Conservation (phyloP, 352 stramenopile species). For the Pythium monospermum region DNA sequence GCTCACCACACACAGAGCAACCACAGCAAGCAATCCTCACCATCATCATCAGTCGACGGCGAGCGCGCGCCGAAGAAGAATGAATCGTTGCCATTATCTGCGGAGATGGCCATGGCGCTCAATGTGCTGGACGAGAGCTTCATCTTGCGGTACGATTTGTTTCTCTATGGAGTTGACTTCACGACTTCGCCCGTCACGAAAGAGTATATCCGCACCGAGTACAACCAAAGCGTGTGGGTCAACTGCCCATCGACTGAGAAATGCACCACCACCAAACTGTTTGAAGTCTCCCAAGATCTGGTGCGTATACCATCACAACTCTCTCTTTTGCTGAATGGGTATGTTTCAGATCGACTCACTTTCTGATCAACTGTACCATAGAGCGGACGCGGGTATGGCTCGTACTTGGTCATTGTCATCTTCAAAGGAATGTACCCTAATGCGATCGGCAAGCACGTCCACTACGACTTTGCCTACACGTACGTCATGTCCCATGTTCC, state of each 20-base stretch:
- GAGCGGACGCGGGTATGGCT: constrained; percentile 56
- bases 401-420: constrained; percentile 53
- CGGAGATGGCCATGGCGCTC: constrained; percentile 8
- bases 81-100: not conserved
- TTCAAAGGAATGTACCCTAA: constrained; percentile 79
- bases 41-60: too few relatives aligned
- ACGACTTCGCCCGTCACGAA: constrained; percentile 32
- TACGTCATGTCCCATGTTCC: constrained; percentile 23
- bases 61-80: not conserved
- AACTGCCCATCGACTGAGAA: constrained; percentile 34
- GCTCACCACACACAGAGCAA: too few relatives aligned
- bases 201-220: constrained; percentile 46
- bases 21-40: too few relatives aligned
- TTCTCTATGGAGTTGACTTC: constrained; percentile 59
- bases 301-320: constrained; percentile 22
- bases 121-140: constrained; percentile 43
- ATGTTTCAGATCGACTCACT: too few relatives aligned
- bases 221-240: constrained; percentile 77
- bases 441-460: constrained; percentile 50
- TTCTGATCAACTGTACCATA: too few relatives aligned
- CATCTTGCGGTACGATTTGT: constrained; percentile 60
- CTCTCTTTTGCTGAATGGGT: not conserved
- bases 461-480: constrained; percentile 81
- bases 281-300: constrained; percentile 73
- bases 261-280: constrained; percentile 46